Evolutionary conservation across 1,284 basidiomycete genomes (phyloP), one percentile per base, ranked within the genome.

Genomic region (Apiotrichum gracile): DNA sequence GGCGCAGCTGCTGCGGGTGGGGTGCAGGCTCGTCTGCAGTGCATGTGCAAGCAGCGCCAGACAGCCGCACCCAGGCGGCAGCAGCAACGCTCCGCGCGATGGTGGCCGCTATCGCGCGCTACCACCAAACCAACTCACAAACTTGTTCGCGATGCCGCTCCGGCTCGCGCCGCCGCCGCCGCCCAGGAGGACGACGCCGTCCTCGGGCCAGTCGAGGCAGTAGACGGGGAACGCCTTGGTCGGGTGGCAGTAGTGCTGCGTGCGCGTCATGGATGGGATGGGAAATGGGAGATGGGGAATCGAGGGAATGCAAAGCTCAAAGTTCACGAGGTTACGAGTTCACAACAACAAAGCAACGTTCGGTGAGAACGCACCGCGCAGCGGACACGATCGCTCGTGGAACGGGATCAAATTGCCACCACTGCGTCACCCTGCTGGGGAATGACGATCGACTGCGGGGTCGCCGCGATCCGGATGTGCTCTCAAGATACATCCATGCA

Each of bases 121-220:
- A n/a, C n/a, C n/a, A n/a, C n/a, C n/a, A n/a, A n/a, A 10, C 40
- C 14, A 16, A 78, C 85, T 61, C 57, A 89, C 92, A 58, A 97
- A 75, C 73, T 91, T 91, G 77, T 97, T 97, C 77, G 89, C 89
- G 60, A 97, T 87, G 3, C 92, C 92, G 49, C 82, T 90, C 80
- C 59, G 84, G 79, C 58, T 73, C 78, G 78, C 82, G 21, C 93
- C 92, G 1, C 92, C 92, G 25, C 92, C 92, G 2, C 91, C 92
- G 2, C 91, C 92, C 5, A 94, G 78, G 14, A 92, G 78, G n/a
- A 96, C 76, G n/a, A 83, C 78, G 47, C 82, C 79, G 22, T 84
- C 78, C 0, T 85, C 82, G 14, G 88, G 72, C 76, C 93, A 97
- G n/a, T 84, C 83, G 51, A 86, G 84, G 8, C 88, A 89, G 69